phyloP scores from a whole-genome alignment of 2,329 filamentous ascomycete genomes.

The Cadophora sp. region DNA sequence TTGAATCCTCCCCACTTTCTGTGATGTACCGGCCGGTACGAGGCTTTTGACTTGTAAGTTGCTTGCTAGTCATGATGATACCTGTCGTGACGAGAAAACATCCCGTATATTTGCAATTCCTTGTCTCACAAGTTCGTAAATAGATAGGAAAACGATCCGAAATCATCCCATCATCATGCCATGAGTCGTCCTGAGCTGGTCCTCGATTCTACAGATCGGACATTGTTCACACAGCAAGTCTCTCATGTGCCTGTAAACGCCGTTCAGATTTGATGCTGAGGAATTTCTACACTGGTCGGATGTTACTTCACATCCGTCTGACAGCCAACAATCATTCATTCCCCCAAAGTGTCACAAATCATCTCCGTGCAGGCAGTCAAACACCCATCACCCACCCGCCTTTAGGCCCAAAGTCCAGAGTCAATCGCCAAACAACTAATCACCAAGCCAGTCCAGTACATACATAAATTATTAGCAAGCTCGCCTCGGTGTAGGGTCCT shows the following conservation, averaged over 20 bases:
- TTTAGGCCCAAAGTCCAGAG: neutral
- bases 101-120: neutral
- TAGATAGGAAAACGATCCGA: neutral
- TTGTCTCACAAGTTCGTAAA: neutral
- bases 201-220: neutral
- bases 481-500: neutral
- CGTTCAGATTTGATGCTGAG: too few relatives aligned
- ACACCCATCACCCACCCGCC: too few relatives aligned
- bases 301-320: neutral
- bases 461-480: slow-evolving; percentile 5
- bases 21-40: too few relatives aligned
- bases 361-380: neutral
- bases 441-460: too few relatives aligned
- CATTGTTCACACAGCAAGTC: neutral
- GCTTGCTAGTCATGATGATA: neutral
- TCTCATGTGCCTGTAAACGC: too few relatives aligned
- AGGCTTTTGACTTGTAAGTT: neutral
- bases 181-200: too few relatives aligned
- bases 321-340: neutral
- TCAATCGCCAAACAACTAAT: neutral
- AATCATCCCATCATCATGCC: neutral
- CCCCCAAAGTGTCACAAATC: neutral
- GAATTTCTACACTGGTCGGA: too few relatives aligned
- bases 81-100: neutral
- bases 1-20: neutral